Evolutionary conservation across 352 stramenopile genomes (phyloP).

Genomic region (Sclerospora graminicola): DNA sequence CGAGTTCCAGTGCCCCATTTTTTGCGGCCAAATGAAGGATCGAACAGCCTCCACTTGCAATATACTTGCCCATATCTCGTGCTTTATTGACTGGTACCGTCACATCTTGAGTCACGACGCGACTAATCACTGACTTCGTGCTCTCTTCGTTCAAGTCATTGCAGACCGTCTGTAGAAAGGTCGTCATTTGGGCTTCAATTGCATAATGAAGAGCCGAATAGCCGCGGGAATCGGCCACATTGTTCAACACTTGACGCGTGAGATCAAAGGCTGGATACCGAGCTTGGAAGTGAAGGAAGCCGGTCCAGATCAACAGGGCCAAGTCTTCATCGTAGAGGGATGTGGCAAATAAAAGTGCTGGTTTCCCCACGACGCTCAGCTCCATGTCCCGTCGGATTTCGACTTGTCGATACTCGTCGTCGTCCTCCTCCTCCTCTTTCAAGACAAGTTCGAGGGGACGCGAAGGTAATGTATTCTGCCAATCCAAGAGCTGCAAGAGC

Average conservation of each 20-base stretch:
- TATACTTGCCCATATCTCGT: constrained; percentile 57
- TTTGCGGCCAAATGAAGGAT: constrained; percentile 60
- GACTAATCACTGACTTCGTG: constrained; percentile 8
- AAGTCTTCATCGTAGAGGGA: constrained; percentile 84
- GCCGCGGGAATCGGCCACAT: constrained; percentile 50
- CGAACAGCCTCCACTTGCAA: constrained; percentile 57
- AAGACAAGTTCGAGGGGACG: constrained; percentile 24
- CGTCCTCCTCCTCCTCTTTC: constrained; percentile 15
- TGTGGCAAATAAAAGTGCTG: constrained; percentile 61
- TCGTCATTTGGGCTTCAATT: constrained; percentile 56
- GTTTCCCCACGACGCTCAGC: constrained; percentile 67
- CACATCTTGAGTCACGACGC: constrained; percentile 48
- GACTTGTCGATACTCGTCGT: constrained; percentile 2
- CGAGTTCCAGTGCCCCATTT: constrained; percentile 43
- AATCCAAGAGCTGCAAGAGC: constrained; percentile 36
- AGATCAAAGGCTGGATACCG: constrained; percentile 30
- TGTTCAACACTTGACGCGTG: constrained; percentile 58
- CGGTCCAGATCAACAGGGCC: constrained; percentile 46
- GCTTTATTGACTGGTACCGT: constrained; percentile 49
- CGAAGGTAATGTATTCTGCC: constrained; percentile 25
- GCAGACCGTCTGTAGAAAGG: constrained; percentile 31
- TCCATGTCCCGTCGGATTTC: constrained; percentile 20
- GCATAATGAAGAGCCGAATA: constrained; percentile 71
- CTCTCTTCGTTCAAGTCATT: constrained; percentile 13
- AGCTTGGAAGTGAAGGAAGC: constrained; percentile 37